Evolutionary conservation across 495 filamentous ascomycete species (phyloP).

Genomic region (Aspergillus conjunctus): DNA sequence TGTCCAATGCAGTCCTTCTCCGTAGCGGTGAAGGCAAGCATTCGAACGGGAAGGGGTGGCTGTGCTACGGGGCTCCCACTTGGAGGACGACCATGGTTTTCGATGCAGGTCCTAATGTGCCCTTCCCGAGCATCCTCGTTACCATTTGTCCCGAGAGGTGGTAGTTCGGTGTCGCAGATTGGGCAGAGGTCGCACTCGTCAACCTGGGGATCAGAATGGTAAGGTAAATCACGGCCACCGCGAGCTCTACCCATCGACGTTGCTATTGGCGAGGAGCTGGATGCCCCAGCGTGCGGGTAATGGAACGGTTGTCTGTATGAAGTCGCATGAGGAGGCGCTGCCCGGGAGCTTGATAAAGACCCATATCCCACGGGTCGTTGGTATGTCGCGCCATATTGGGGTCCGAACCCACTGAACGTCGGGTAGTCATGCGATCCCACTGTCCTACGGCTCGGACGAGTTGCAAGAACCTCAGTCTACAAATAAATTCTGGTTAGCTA

Average conservation of each 20-base stretch:
- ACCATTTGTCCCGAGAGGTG: slow-evolving; percentile 60
- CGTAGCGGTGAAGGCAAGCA: slow-evolving; percentile 76
- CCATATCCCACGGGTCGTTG: slow-evolving; percentile 33
- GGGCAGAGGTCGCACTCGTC: slow-evolving; percentile 89
- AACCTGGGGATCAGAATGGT: slow-evolving; percentile 40
- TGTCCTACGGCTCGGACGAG: slow-evolving; percentile 27
- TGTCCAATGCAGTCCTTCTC: slow-evolving; percentile 89
- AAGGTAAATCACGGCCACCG: slow-evolving; percentile 30
- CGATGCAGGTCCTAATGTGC: slow-evolving; percentile 79
- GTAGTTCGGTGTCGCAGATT: slow-evolving; percentile 78
- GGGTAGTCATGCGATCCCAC: slow-evolving; percentile 30
- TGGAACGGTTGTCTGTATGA: slow-evolving; percentile 27
- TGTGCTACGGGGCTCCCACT: slow-evolving; percentile 27
- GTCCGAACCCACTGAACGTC: slow-evolving; percentile 20
- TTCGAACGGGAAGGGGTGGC: slow-evolving; percentile 39
- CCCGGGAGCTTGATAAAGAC: slow-evolving; percentile 18
- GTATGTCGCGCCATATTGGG: slow-evolving; percentile 15
- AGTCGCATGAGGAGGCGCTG: neutral
- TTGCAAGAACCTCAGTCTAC: slow-evolving; percentile 21
- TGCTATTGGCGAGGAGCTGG: slow-evolving; percentile 5
- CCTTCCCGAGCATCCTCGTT: slow-evolving; percentile 66
- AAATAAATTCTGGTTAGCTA: slow-evolving; percentile 5
- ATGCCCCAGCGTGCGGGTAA: slow-evolving; percentile 8
- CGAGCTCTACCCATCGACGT: slow-evolving; percentile 15
- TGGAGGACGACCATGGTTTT: slow-evolving; percentile 36